Evolutionary conservation across 495 filamentous ascomycete species (phyloP), one percentile per base, ranked within the genome.

Genomic region (Lophiotrema nucula): DNA sequence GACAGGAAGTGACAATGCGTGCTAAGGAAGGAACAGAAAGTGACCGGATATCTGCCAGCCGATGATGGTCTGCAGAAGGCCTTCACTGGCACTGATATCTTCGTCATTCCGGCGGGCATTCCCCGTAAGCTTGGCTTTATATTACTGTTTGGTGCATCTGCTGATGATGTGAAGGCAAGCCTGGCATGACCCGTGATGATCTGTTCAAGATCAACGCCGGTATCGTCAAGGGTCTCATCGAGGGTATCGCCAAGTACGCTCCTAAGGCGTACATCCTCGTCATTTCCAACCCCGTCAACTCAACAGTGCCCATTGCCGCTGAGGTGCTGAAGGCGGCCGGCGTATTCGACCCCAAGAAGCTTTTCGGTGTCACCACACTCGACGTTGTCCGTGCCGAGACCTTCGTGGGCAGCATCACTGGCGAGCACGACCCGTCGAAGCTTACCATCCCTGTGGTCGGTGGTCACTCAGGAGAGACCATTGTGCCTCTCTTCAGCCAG

Each of bases 261-360:
- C 93, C 93, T 65, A 92, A 95, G 67, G 93, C 93, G 33, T 97
- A 86, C 75, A 82, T 92, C 70, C 83, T 97, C 45, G 83, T 98
- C 79, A 98, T 98, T 75, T 97, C 93, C 60, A 98, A 98, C 81
- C 93, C 93, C 28, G 93, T 98, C 74, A 98, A 98, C 87, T 95
- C 89, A 21, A 98, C 95, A 31, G 95, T 98, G 55, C 93, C 95
- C 47, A 96, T 98, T 72, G 89, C 95, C 41, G 93, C 93, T 49
- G 93, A 98, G 78, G 83, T 95, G 50, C 84, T 98, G 72, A 97
- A 96, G 83, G 79, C 79, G 57, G 89, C 91, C 73, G 85, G 86
- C 58, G 90, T 95, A 65, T 97, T 97, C 78, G 85, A 98, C 78
- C 78, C 93, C 61, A 83, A 89, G 81, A 89, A 85, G 68, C 86